Conservation (phyloP, 106 monocot species). For the Apostasia ramifera region DNA sequence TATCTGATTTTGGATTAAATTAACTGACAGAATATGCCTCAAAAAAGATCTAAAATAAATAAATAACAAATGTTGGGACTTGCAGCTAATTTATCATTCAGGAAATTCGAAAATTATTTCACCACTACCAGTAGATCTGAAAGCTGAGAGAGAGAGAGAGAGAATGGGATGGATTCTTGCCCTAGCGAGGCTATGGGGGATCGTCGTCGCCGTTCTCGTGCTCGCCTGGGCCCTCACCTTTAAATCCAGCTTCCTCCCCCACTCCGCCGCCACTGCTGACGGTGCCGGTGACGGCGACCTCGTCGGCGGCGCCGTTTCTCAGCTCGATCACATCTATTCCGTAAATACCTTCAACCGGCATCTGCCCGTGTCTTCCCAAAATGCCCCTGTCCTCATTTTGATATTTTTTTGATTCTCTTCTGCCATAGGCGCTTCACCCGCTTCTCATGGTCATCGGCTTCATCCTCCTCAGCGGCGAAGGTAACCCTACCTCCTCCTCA, state of each 20-base stretch:
- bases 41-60: no score
- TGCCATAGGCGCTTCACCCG: conserved; percentile 54
- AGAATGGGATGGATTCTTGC: conserved; percentile 23
- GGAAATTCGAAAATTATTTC: no score
- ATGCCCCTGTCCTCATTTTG: neutral
- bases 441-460: conserved; percentile 79
- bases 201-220: conserved; percentile 40
- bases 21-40: no score
- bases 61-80: no score
- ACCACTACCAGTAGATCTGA: no score
- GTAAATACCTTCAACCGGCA: conserved; percentile 12
- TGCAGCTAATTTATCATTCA: no score
- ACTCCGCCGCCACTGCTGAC: conserved; percentile 8
- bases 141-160: neutral
- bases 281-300: conserved; percentile 1
- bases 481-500: conserved; percentile 13
- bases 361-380: neutral
- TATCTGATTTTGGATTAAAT: no score
- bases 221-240: conserved; percentile 49
- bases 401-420: neutral
- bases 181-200: conserved; percentile 30
- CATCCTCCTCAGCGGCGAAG: conserved; percentile 80
- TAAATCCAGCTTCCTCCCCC: conserved; percentile 42
- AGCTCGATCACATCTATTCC: conserved; percentile 52
- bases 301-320: conserved; percentile 15